Base-by-base conservation (phyloP, 2,329 filamentous ascomycete species). In the Pseudogymnoascus sp. region DNA sequence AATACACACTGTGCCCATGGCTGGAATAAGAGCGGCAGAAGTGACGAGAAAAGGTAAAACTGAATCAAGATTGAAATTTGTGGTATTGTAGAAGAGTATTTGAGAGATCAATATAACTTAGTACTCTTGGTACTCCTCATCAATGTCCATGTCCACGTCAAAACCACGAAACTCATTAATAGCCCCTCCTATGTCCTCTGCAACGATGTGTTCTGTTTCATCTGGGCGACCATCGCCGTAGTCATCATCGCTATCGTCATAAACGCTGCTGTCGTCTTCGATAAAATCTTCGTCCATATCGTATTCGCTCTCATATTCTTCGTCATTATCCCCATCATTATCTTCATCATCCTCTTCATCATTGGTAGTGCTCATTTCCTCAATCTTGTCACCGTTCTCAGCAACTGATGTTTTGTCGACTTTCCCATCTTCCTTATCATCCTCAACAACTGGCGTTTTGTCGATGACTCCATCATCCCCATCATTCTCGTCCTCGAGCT, bases 61-160 rank as follows among this genome's bases (percentile, higher is more conserved):
- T 25, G 6, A 7, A 51, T 25, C 3, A 8, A 25, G 6, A 25
- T 51, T 51, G 23, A 2, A 28, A 28, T 51, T 1, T 28, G 3
- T 28, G 23, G 3, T 4, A 51, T 51, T n/a, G 23, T 3, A 10
- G 14, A 28, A 10, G 45, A n/a, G 14, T 5, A 5, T 28, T 51
- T 28, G 45, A 28, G 43, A 25, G 6, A 28, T 41, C 28, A 31
- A 25, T 25, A 6, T 25, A 25, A 25, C 6, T 25, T 25, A 25
- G 25, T 25, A n/a, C n/a, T n/a, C n/a, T n/a, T 71, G 64, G 63
- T 73, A 21, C 45, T 71, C 23, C 25, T 70, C 7, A 70, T 72
- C 23, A n/a, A n/a, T n/a, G n/a, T n/a, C n/a, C n/a, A n/a, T n/a
- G n/a, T n/a, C n/a, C n/a, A n/a, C n/a, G n/a, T n/a, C n/a, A n/a